Percentiles rank a stretch among this genome's conserved stretches.
Evolutionary conservation across 768 basidiomycete species (phyloP).

Genomic region (Kwoniella sp.): DNA sequence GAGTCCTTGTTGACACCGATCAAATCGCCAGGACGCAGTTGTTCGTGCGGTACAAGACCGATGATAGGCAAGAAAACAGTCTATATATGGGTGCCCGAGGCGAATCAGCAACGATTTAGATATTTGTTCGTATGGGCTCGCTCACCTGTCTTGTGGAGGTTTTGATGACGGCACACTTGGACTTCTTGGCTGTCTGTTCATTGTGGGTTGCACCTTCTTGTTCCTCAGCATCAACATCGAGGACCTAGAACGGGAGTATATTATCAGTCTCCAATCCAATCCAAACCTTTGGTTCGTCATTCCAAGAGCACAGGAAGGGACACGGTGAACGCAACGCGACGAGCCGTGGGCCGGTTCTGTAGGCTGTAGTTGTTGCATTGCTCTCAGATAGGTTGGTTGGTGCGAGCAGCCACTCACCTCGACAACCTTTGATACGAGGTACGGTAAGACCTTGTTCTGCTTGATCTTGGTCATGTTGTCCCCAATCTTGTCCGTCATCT

Average conservation of each 20-base stretch:
- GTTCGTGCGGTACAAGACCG: conserved; percentile 89
- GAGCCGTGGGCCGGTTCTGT: no score
- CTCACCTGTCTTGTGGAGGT: conserved; percentile 90
- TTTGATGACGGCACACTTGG: conserved; percentile 98
- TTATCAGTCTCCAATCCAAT: no score
- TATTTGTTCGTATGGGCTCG: no score
- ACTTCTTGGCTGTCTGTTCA: conserved; percentile 91
- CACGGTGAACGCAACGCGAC: no score
- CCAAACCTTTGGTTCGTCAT: no score
- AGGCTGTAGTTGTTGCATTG: no score
- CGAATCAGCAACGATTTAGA: no score
- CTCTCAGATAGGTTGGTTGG: no score
- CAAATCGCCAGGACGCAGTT: conserved; percentile 86
- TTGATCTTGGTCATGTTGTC: conserved; percentile 98
- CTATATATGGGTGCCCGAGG: conserved; percentile 47
- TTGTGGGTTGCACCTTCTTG: conserved; percentile 97
- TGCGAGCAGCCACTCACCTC: no score
- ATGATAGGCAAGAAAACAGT: conserved; percentile 98
- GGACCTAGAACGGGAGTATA: conserved; percentile 63
- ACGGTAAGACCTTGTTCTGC: conserved; percentile 98
- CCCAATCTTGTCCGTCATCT: conserved; percentile 98
- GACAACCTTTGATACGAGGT: conserved; percentile 95
- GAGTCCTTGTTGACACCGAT: conserved; percentile 99
- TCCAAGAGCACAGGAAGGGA: no score
- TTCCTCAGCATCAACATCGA: conserved; percentile 88